Evolutionary conservation across 1,284 basidiomycete species (phyloP).

Genomic region (Singerocomus inundabilis): DNA sequence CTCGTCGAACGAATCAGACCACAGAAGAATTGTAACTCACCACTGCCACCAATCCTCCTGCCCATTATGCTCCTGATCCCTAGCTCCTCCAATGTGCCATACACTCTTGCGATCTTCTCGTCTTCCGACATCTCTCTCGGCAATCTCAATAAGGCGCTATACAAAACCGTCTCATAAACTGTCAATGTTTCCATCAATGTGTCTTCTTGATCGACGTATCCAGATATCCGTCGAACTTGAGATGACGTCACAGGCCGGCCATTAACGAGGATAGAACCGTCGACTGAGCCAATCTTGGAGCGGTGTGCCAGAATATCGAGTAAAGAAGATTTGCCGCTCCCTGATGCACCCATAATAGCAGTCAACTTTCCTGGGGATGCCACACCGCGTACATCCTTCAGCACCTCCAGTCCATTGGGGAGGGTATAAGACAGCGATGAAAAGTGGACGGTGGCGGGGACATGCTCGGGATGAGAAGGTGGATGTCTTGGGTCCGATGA

Average conservation of each 20-base stretch:
- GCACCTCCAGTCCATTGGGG: constrained; percentile 59
- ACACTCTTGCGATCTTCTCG: constrained; percentile 90
- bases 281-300: constrained; percentile 76
- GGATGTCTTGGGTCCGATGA: constrained; percentile 31
- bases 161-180: constrained; percentile 96
- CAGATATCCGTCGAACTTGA: constrained; percentile 83
- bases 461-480: constrained; percentile 64
- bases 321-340: constrained; percentile 95
- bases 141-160: constrained; percentile 85
- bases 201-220: constrained; percentile 98
- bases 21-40: constrained; percentile 37
- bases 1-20: background rate
- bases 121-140: constrained; percentile 93
- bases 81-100: constrained; percentile 95
- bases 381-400: constrained; percentile 79
- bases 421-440: constrained; percentile 81
- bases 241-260: constrained; percentile 74
- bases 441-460: constrained; percentile 91
- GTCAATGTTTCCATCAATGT: constrained; percentile 95
- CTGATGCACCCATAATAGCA: constrained; percentile 95
- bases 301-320: constrained; percentile 94
- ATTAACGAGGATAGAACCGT: constrained; percentile 82
- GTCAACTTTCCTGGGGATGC: constrained; percentile 87
- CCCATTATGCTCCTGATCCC: constrained; percentile 92
- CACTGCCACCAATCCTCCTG: constrained; percentile 84